A percentile compares a stretch with the other conserved stretches of the same genome.
These are phyloP conservation scores for Neoboletus subvelutipes DNA, from an alignment of 768 basidiomycete species.

Conservation along the genomic window DNA sequence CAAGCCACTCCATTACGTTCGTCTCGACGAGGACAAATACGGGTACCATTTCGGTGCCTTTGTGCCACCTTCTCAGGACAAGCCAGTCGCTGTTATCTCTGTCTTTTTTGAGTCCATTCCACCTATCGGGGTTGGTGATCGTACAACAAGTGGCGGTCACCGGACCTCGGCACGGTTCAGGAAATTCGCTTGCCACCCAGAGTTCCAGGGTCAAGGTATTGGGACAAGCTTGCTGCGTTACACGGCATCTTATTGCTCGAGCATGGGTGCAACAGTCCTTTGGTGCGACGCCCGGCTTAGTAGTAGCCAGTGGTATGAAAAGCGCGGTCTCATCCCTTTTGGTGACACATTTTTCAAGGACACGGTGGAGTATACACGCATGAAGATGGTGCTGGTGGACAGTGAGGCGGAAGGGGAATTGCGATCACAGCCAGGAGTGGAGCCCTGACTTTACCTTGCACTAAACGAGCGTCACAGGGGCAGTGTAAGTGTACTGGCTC, in stretches of 20 bases:
- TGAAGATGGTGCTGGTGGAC: conserved; percentile 40
- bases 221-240: conserved; percentile 46
- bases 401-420: neutral
- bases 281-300: conserved; percentile 61
- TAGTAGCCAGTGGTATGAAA: conserved; percentile 50
- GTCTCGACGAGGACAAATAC: conserved; percentile 49
- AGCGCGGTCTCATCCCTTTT: conserved; percentile 49
- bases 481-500: conserved; percentile 6
- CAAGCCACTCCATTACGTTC: conserved; percentile 47
- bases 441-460: neutral
- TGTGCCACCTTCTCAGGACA: conserved; percentile 31
- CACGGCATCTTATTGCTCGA: conserved; percentile 40
- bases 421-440: neutral
- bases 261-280: conserved; percentile 40
- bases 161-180: conserved; percentile 45
- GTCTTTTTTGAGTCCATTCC: conserved; percentile 48
- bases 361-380: conserved; percentile 53
- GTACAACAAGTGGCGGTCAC: conserved; percentile 1
- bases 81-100: conserved; percentile 55
- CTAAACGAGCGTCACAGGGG: neutral
- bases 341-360: conserved; percentile 55
- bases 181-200: conserved; percentile 58
- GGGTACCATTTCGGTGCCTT: conserved; percentile 61
- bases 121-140: conserved; percentile 4
- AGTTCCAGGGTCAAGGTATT: conserved; percentile 53